phyloP scores from a whole-genome alignment of 1,284 basidiomycete species.

The Erythrobasidium hasegawianum region DNA sequence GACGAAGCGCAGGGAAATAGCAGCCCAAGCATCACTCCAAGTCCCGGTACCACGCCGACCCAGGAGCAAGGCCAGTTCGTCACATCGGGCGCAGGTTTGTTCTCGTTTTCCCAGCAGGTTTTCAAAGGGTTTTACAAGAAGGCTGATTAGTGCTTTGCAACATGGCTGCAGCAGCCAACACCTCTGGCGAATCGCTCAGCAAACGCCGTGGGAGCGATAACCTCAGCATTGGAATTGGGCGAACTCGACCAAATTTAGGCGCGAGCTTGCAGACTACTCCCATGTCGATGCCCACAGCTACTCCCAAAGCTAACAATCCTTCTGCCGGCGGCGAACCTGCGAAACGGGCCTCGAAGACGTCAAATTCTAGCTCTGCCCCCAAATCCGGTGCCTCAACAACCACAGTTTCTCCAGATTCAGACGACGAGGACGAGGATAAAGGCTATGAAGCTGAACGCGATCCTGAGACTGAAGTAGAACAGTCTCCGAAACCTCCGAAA shows the following conservation, averaged over 20 bases:
- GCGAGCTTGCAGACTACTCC: conserved; percentile 9
- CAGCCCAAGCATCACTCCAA: too few relatives aligned
- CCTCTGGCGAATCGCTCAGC: conserved; percentile 9
- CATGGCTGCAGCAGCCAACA: too few relatives aligned
- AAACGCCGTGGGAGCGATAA: conserved; percentile 29
- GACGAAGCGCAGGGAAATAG: background rate
- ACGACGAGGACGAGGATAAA: conserved; percentile 15
- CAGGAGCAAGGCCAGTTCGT: background rate
- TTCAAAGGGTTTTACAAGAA: too few relatives aligned
- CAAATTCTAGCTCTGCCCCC: background rate
- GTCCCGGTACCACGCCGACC: background rate
- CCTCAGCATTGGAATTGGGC: conserved; percentile 26
- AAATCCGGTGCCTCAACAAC: background rate
- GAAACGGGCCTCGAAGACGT: background rate
- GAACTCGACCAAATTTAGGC: conserved; percentile 5
- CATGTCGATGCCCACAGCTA: background rate
- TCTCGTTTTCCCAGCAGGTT: too few relatives aligned
- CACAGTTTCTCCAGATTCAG: conserved; percentile 4
- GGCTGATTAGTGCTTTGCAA: too few relatives aligned
- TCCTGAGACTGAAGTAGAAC: conserved; percentile 3
- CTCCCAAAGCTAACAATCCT: background rate
- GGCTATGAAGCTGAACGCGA: conserved; percentile 2
- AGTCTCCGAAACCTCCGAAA: background rate
- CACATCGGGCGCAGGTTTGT: too few relatives aligned
- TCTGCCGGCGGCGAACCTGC: background rate